phyloP scores from a whole-genome alignment of 2,329 filamentous ascomycete species.

The Hypoxylon sp. region DNA sequence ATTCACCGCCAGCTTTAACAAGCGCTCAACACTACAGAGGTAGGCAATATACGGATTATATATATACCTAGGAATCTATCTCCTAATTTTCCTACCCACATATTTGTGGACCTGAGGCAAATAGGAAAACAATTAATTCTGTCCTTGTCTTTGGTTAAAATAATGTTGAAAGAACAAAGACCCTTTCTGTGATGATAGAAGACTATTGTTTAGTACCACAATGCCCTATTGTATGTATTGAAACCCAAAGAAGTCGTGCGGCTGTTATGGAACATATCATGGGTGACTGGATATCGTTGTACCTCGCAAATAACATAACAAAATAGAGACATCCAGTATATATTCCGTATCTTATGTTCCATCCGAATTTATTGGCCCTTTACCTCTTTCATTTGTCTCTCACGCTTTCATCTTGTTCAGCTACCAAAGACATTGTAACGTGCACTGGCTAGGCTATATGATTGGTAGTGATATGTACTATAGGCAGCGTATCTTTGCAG shows the following conservation, averaged over 20 bases:
- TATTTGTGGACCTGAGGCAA: too few species aligned
- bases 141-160: neutral
- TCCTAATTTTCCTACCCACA: too few species aligned
- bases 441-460: neutral
- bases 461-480: neutral
- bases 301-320: neutral
- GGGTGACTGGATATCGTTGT: neutral
- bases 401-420: neutral
- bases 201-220: neutral
- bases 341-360: neutral
- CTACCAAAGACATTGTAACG: conserved; percentile 8
- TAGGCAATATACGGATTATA: neutral
- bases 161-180: neutral
- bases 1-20: neutral
- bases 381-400: neutral
- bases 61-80: too few species aligned
- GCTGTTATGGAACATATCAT: neutral
- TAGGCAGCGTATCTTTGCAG: neutral
- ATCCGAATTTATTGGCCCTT: neutral
- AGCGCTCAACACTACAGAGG: neutral
- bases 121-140: neutral
- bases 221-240: neutral
- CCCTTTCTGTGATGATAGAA: neutral
- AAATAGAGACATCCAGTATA: neutral
- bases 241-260: neutral